Evolutionary conservation across 1,284 basidiomycete species (phyloP), one percentile per base, ranked within the genome.

Genomic region (Neonothopanus nambi): DNA sequence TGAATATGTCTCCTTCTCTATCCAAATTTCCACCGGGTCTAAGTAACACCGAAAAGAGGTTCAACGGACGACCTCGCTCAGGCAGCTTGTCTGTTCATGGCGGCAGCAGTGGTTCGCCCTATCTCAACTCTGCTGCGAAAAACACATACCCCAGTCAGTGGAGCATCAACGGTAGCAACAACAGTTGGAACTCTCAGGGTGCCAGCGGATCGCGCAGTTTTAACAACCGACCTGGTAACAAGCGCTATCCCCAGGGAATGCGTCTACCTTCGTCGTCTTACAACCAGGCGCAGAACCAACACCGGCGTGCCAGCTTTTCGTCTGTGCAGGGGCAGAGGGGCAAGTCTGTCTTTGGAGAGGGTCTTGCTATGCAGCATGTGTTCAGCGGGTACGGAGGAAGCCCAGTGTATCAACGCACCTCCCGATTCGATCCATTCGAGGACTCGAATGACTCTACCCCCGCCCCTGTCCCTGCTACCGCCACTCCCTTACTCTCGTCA

Each of bases 361-460:
- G 48, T 39, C 15, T 39, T 39, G 41, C 33, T 38, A 35, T 45
- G 41, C 41, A 21, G 15, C 23, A 26, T 18, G 26, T 23, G 30
- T 9, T 33, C 30, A 33, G 13, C 30, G 30, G 30, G 30, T 33
- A 33, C 30, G 30, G 3, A 20, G 30, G 54, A 20, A 23, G 21
- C 17, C 44, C 54, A 18, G 35, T 46, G 8, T 56, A 52, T 28
- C 47, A 52, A n/a, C 45, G 41, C 21, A 52, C 51, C 5, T 36
- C 46, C 2, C 50, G 55, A 15, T 56, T 56, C 42, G 55, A 56
- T 39, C 55, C 55, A 6, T 56, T 56, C 18, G 55, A 42, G 8
- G 55, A 56, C 47, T 45, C 43, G 33, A 51, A 37, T 24, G 43
- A 51, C 7, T 5, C n/a, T 13, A 30, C 20, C 9, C 18, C 37